Evolutionary conservation across 306 rosid genomes (phyloP).

Genomic region (Ochetophila trinervis): DNA sequence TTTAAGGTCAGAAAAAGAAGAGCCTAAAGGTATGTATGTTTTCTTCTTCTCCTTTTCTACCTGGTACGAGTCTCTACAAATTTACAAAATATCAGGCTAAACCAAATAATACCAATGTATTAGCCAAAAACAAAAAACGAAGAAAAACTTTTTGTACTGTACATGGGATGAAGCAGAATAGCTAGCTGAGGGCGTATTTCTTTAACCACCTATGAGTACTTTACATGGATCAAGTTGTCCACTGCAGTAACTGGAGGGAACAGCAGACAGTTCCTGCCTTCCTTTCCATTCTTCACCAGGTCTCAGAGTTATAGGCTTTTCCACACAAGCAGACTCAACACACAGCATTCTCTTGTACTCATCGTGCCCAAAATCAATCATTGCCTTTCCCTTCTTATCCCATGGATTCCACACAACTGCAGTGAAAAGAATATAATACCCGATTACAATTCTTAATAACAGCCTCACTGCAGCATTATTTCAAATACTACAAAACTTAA

Average conservation of each 20-base stretch:
- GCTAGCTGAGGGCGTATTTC: background rate
- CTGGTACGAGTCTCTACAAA: too few species aligned
- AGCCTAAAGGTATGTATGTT: too few species aligned
- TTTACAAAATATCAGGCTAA: too few species aligned
- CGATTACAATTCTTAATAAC: background rate
- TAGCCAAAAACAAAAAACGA: too few species aligned
- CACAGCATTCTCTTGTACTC: slow-evolving; percentile 70
- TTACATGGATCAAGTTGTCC: slow-evolving; percentile 67
- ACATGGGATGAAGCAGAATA: slow-evolving; percentile 26
- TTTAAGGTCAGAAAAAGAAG: too few species aligned
- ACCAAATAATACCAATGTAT: too few species aligned
- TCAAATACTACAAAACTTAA: too few species aligned
- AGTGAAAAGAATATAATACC: background rate
- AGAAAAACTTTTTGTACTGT: slow-evolving; percentile 15
- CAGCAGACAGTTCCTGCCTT: slow-evolving; percentile 64
- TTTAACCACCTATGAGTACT: slow-evolving; percentile 29
- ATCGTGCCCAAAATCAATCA: slow-evolving; percentile 58
- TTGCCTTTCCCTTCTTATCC: slow-evolving; percentile 73
- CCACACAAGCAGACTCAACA: slow-evolving; percentile 69
- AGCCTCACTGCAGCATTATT: background rate
- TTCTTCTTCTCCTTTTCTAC: too few species aligned
- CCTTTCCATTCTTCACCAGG: slow-evolving; percentile 96
- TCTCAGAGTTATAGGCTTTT: slow-evolving; percentile 55
- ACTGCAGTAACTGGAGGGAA: slow-evolving; percentile 71
- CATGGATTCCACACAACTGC: slow-evolving; percentile 87